A percentile compares a stretch with the other conserved stretches of the same genome.
Conservation (phyloP, 352 stramenopile species). For the Phytophthora idaei region DNA sequence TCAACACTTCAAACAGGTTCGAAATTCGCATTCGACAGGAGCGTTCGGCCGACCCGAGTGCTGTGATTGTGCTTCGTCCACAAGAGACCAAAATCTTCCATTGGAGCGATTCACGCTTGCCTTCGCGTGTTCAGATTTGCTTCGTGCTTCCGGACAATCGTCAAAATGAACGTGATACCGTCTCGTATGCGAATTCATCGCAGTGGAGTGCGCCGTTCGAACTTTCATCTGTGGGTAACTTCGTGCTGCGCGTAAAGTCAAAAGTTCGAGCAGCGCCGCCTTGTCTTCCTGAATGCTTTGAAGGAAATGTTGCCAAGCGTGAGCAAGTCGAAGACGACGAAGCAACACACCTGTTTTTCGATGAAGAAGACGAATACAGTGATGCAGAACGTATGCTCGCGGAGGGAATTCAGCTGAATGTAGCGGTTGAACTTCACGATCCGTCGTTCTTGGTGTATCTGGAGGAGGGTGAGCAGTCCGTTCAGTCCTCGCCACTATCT, state of each 20-base stretch:
- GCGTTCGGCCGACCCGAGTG: slow-evolving; percentile 36
- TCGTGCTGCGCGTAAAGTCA: slow-evolving; percentile 75
- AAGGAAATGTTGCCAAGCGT: slow-evolving; percentile 28
- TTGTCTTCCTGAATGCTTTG: slow-evolving; percentile 51
- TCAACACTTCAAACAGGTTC: slow-evolving; percentile 74
- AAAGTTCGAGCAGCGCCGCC: slow-evolving; percentile 50
- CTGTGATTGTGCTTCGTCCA: slow-evolving; percentile 50
- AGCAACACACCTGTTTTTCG: slow-evolving; percentile 37
- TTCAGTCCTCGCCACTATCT: slow-evolving; percentile 33
- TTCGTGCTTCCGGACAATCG: slow-evolving; percentile 57
- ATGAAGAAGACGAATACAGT: slow-evolving; percentile 44
- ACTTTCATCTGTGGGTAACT: slow-evolving; percentile 79
- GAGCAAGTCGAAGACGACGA: slow-evolving; percentile 38
- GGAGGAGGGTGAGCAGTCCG: slow-evolving; percentile 41
- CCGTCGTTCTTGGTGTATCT: slow-evolving; percentile 75
- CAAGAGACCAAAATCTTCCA: slow-evolving; percentile 80
- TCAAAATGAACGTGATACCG: slow-evolving; percentile 21
- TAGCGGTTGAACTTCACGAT: slow-evolving; percentile 81
- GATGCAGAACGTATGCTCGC: slow-evolving; percentile 44
- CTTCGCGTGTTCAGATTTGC: slow-evolving; percentile 71
- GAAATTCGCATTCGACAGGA: slow-evolving; percentile 77
- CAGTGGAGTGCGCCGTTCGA: slow-evolving; percentile 85
- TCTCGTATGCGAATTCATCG: slow-evolving; percentile 47
- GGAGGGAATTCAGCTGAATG: slow-evolving; percentile 65
- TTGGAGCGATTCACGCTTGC: slow-evolving; percentile 71